Percentiles rank a stretch among this genome's conserved stretches.
These are phyloP conservation scores for Toxoplasma gondii DNA, from an alignment of 169 alveolate genomes.

Conservation along the genomic window DNA sequence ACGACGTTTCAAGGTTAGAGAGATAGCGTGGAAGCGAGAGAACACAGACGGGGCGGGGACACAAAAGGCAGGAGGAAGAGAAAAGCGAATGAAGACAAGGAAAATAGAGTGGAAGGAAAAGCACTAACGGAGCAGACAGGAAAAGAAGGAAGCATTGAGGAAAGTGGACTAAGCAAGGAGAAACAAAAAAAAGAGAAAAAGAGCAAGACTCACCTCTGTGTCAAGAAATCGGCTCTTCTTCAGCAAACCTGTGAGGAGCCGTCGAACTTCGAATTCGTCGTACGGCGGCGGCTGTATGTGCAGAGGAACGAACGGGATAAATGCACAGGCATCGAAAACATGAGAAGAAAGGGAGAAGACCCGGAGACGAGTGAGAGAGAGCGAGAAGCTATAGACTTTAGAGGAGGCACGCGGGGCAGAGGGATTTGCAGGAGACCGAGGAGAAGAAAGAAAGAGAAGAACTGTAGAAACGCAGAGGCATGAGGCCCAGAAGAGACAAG, in stretches of 20 bases:
- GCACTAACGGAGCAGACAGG: not conserved
- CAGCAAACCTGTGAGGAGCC: conserved; percentile 12
- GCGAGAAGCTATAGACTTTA: not conserved
- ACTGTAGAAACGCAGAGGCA: not conserved
- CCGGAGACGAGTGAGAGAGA: not conserved
- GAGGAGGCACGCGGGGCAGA: not conserved
- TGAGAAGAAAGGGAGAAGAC: too few species aligned
- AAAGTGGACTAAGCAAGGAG: not conserved
- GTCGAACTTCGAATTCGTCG: conserved; percentile 29
- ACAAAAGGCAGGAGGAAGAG: not conserved
- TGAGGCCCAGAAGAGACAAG: not conserved
- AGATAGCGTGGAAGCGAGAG: not conserved
- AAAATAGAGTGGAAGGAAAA: too few species aligned
- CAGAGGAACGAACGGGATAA: not conserved
- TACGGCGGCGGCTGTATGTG: not conserved
- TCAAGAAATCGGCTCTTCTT: not conserved
- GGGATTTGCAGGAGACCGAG: not conserved
- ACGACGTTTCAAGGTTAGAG: too few species aligned
- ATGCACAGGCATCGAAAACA: not conserved
- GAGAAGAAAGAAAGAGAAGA: not conserved
- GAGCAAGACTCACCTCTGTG: not conserved
- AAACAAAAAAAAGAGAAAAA: not conserved
- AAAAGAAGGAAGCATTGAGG: not conserved
- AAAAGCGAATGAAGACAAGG: not conserved
- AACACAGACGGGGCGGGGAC: not conserved